Evolutionary conservation across 164 flowering plant genomes (phyloP), one percentile per base, ranked within the genome.

Genomic region (Stephania japonica): DNA sequence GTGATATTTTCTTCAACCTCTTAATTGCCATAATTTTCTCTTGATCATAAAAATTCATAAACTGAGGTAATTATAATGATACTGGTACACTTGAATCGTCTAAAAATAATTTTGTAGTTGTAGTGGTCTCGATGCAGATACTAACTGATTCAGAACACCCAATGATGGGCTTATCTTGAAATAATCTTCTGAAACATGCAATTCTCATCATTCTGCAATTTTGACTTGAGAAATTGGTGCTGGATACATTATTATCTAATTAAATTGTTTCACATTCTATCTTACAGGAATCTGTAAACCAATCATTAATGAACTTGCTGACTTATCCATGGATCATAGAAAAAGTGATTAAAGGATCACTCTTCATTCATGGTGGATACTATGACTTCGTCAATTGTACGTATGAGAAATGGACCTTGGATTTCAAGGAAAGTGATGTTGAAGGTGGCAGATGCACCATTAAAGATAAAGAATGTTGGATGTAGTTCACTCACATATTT

Each of bases 361-460:
- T 96, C 25, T 75, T 81, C 18, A 76, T 96, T 65, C 98, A 93
- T 80, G 99, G 98, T 67, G 99, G 98, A 56, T 96, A 96, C 83
- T 96, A 96, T 62, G 84, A 93, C 81, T 96, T 93, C 65, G 77
- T 83, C 11, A 83, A 92, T 56, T 91, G 99, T 75, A 85, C 97
- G 47, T 96, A 91, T 75, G 97, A 96, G 89, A 96, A 91, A 81
- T 96, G 99, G 98, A 88, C 92, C 6, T 86, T 96, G 19, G 94
- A 93, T 65, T 87, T 81, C 83, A 72, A 79, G 56, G 80, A 75
- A 59, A 78, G 77, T 72, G 70, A 42, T 38, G 43, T 42, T 19
- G 72, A 74, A 59, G 71, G 72, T 24, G 75, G 67, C 21, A 43
- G 65, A 67, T 67, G 72, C 74, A 65, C 86, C 4, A 66, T 91